Conservation (phyloP, 2,329 filamentous ascomycete genomes). For the Colletotrichum theobromicola region DNA sequence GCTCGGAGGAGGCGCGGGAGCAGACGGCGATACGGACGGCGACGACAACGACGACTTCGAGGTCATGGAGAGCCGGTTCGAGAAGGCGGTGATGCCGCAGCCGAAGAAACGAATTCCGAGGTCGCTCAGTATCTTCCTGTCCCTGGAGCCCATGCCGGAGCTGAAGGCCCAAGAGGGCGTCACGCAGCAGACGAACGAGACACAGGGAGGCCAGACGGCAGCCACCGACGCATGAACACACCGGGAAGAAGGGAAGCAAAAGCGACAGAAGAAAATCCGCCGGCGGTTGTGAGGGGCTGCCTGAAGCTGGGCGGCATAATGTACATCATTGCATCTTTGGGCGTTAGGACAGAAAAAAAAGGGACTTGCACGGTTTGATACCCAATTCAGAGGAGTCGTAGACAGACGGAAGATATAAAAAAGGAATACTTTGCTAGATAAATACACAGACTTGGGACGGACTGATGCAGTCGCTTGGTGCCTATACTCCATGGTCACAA, state of each 20-base stretch:
- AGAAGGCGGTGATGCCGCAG: slow-evolving; percentile 54
- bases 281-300: neutral
- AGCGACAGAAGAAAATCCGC: neutral
- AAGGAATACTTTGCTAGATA: neutral
- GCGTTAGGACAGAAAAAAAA: neutral
- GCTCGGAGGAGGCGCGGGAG: slow-evolving; percentile 31
- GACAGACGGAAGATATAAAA: neutral
- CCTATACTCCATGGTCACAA: neutral
- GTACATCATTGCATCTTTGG: neutral
- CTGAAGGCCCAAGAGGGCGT: slow-evolving; percentile 54
- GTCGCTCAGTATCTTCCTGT: slow-evolving; percentile 67
- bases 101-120: slow-evolving; percentile 52
- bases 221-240: neutral
- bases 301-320: neutral
- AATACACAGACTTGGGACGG: neutral
- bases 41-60: slow-evolving; percentile 57
- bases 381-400: neutral
- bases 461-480: neutral
- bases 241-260: too few relatives aligned
- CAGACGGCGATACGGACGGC: slow-evolving; percentile 28
- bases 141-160: slow-evolving; percentile 57
- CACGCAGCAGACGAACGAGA: slow-evolving; percentile 50
- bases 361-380: slow-evolving; percentile 3
- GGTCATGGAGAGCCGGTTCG: slow-evolving; percentile 60
- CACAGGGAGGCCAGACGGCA: slow-evolving; percentile 23